Conservation (phyloP, 2,329 filamentous ascomycete species). For the Lecanosticta acicola region DNA sequence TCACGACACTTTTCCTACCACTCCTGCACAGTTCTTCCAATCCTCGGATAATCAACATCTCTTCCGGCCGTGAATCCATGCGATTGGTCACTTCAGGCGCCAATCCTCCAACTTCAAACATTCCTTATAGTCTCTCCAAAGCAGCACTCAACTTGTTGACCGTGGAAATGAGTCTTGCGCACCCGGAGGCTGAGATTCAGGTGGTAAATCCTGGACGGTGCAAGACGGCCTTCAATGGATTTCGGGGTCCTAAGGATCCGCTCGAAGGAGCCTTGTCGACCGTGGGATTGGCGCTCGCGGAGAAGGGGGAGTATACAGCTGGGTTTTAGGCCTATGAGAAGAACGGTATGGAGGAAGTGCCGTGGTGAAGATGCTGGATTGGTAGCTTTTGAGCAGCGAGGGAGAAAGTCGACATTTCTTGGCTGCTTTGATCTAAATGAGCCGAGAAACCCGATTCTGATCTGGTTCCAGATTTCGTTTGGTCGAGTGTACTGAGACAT, state of each 20-base stretch:
- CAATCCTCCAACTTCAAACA: slow-evolving; percentile 27
- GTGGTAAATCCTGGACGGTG: slow-evolving; percentile 22
- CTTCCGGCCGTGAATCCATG: slow-evolving; percentile 29
- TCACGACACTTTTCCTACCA: slow-evolving; percentile 30
- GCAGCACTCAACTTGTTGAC: slow-evolving; percentile 23
- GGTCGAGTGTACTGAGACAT: too few species aligned
- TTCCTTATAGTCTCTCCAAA: slow-evolving; percentile 23
- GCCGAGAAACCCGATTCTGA: too few species aligned
- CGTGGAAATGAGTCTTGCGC: slow-evolving; percentile 19
- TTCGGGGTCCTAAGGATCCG: slow-evolving; percentile 21
- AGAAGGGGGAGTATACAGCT: slow-evolving; percentile 10
- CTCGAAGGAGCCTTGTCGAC: slow-evolving; percentile 20
- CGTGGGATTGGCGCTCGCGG: slow-evolving; percentile 16
- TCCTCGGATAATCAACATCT: slow-evolving; percentile 34
- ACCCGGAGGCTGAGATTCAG: slow-evolving; percentile 16
- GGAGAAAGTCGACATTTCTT: too few species aligned
- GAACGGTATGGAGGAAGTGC: slow-evolving; percentile 11
- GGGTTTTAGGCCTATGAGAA: slow-evolving; percentile 21
- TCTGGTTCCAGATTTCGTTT: too few species aligned
- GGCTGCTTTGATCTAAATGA: too few species aligned
- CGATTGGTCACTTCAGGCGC: slow-evolving; percentile 19
- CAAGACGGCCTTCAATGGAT: slow-evolving; percentile 25
- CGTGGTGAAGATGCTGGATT: slow-evolving; percentile 6
- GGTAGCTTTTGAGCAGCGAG: background rate
- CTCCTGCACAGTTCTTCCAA: slow-evolving; percentile 23